Percentiles rank a stretch among this genome's conserved stretches.
These are phyloP conservation scores for Cystobasidiaceae sp. DNA, from an alignment of 1,284 basidiomycete species.

Conservation along the genomic window DNA sequence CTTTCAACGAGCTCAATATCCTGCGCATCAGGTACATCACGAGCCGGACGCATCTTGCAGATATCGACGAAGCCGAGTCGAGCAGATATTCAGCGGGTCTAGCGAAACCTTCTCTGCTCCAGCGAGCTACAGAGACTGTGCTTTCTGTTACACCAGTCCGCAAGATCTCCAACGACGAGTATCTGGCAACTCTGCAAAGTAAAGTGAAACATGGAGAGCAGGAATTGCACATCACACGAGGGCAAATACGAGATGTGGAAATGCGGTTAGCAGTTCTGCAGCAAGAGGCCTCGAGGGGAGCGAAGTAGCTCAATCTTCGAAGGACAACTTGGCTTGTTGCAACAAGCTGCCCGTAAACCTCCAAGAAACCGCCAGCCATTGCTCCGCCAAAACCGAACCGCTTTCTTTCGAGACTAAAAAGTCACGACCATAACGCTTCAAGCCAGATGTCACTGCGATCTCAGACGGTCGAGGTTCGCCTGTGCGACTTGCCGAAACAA, in stretches of 20 bases:
- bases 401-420: too few relatives aligned
- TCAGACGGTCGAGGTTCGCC: background rate
- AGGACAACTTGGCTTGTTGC: too few relatives aligned
- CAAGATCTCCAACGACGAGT: conserved; percentile 25
- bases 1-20: conserved; percentile 23
- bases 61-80: too few relatives aligned
- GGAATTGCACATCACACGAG: background rate
- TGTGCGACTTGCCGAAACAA: background rate
- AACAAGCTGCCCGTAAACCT: too few relatives aligned
- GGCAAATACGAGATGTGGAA: conserved; percentile 11
- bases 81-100: too few relatives aligned
- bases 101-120: conserved; percentile 4
- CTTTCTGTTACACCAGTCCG: conserved; percentile 22
- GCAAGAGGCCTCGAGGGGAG: background rate
- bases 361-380: too few relatives aligned
- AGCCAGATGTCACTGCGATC: background rate
- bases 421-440: too few relatives aligned
- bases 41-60: background rate
- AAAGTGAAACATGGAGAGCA: background rate
- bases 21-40: conserved; percentile 15
- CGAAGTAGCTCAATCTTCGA: too few relatives aligned
- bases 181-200: conserved; percentile 1
- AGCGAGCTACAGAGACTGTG: conserved; percentile 13
- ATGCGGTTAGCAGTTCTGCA: background rate
- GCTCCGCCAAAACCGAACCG: too few relatives aligned